These are phyloP conservation scores for Rhodotorula sp. DNA, from an alignment of 1,284 basidiomycete species.

Conservation along the genomic window DNA sequence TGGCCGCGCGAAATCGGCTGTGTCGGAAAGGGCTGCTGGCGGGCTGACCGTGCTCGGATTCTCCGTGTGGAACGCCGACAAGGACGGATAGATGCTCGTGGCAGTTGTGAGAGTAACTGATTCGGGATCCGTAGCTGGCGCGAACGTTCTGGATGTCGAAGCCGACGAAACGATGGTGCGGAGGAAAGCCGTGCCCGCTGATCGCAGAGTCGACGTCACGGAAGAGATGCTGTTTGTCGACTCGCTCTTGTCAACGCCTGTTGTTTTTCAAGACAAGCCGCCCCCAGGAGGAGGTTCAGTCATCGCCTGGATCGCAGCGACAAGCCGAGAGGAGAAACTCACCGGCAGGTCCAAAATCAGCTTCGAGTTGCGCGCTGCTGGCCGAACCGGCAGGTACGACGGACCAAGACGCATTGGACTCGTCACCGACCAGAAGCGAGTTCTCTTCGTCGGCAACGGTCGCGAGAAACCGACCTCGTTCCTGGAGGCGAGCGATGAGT, in stretches of 20 bases:
- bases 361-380: not conserved
- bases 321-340: not conserved
- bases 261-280: too few relatives aligned
- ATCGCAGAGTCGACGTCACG: constrained; percentile 15
- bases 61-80: too few relatives aligned
- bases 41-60: too few relatives aligned
- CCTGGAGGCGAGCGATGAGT: constrained; percentile 15
- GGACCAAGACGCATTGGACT: not conserved
- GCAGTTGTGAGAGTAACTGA: too few relatives aligned
- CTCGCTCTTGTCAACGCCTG: not conserved
- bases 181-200: not conserved
- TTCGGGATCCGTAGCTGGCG: too few relatives aligned
- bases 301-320: too few relatives aligned
- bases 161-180: constrained; percentile 3
- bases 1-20: too few relatives aligned
- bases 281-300: too few relatives aligned
- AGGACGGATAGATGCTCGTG: too few relatives aligned
- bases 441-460: not conserved
- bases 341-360: constrained; percentile 17
- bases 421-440: not conserved
- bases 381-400: not conserved
- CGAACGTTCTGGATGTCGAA: too few relatives aligned
- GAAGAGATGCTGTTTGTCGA: not conserved
- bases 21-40: too few relatives aligned
- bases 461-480: constrained; percentile 2